These are phyloP conservation scores for Podosphaera leucotricha DNA, from an alignment of 2,329 filamentous ascomycete genomes.

Conservation along the genomic window DNA sequence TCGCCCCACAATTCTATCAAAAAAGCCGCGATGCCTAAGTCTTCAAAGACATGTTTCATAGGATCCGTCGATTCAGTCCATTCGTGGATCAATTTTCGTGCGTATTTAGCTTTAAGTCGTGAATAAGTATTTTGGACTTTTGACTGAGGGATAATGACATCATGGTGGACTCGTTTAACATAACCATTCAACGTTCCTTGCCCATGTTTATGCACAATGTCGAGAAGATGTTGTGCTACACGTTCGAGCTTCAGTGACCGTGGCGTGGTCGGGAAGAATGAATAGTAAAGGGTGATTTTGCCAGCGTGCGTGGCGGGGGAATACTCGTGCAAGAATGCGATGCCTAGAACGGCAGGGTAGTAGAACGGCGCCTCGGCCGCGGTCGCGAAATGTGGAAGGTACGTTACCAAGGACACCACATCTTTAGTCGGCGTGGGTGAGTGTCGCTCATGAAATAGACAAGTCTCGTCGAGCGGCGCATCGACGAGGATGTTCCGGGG, in stretches of 20 bases:
- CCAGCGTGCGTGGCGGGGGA: slow-evolving; percentile 20
- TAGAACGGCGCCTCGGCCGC: slow-evolving; percentile 58
- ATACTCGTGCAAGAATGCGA: slow-evolving; percentile 58
- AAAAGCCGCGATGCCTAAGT: slow-evolving; percentile 75
- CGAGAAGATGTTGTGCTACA: slow-evolving; percentile 44
- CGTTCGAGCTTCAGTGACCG: slow-evolving; percentile 29
- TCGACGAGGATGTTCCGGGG: slow-evolving; percentile 65
- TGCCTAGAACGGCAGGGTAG: slow-evolving; percentile 50
- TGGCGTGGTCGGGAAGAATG: slow-evolving; percentile 22
- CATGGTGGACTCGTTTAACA: slow-evolving; percentile 63
- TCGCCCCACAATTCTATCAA: slow-evolving; percentile 74
- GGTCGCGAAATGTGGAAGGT: slow-evolving; percentile 46
- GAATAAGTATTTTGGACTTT: slow-evolving; percentile 65
- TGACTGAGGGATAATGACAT: slow-evolving; percentile 54
- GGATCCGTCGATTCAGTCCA: slow-evolving; percentile 84
- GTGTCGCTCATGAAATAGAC: slow-evolving; percentile 35
- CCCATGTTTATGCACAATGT: slow-evolving; percentile 50
- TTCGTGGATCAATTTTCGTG: slow-evolving; percentile 38
- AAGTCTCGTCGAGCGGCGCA: slow-evolving; percentile 56
- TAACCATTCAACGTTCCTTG: slow-evolving; percentile 41
- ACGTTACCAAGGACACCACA: slow-evolving; percentile 38
- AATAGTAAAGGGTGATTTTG: slow-evolving; percentile 35
- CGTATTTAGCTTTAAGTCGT: slow-evolving; percentile 57
- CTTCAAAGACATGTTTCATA: slow-evolving; percentile 84
- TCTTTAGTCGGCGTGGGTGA: slow-evolving; percentile 8